Evolutionary conservation across 2,329 filamentous ascomycete species (phyloP).

Genomic region (Talaromyces atroroseus): DNA sequence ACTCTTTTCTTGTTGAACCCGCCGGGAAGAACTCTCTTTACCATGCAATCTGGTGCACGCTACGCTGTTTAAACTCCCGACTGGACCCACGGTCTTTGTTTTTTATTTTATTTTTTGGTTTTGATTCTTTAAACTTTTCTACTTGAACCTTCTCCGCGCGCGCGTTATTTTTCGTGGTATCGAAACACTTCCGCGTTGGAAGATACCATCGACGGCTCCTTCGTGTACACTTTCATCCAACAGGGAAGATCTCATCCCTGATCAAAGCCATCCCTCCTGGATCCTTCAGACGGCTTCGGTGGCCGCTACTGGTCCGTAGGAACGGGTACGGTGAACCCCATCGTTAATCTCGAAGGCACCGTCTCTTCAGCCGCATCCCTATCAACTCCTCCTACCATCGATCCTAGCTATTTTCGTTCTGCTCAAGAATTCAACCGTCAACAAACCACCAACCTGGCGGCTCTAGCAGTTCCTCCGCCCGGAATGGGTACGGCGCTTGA

Average conservation of each 20-base stretch:
- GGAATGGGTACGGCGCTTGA: slow-evolving; percentile 60
- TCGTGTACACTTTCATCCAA: slow-evolving; percentile 19
- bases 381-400: slow-evolving; percentile 33
- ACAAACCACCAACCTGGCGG: slow-evolving; percentile 54
- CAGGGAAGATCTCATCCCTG: slow-evolving; percentile 17
- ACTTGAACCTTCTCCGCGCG: background rate
- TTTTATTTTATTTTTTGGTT: no score
- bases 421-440: slow-evolving; percentile 28
- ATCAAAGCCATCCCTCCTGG: slow-evolving; percentile 37
- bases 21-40: background rate
- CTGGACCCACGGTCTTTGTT: slow-evolving; percentile 14
- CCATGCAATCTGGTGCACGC: slow-evolving; percentile 14
- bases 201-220: slow-evolving; percentile 2
- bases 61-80: slow-evolving; percentile 8
- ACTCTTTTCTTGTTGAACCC: background rate
- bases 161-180: background rate
- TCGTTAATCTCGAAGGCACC: slow-evolving; percentile 25
- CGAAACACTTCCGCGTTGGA: slow-evolving; percentile 8
- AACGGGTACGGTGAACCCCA: slow-evolving; percentile 26
- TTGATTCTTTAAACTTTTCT: background rate
- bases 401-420: slow-evolving; percentile 37
- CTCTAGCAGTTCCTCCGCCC: slow-evolving; percentile 54
- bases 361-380: background rate
- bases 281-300: slow-evolving; percentile 44
- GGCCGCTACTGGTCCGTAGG: slow-evolving; percentile 44